A percentile compares a stretch with the other conserved stretches of the same genome.
phyloP scores from a whole-genome alignment of 2,329 filamentous ascomycete genomes.

The Graphilbum sp. region DNA sequence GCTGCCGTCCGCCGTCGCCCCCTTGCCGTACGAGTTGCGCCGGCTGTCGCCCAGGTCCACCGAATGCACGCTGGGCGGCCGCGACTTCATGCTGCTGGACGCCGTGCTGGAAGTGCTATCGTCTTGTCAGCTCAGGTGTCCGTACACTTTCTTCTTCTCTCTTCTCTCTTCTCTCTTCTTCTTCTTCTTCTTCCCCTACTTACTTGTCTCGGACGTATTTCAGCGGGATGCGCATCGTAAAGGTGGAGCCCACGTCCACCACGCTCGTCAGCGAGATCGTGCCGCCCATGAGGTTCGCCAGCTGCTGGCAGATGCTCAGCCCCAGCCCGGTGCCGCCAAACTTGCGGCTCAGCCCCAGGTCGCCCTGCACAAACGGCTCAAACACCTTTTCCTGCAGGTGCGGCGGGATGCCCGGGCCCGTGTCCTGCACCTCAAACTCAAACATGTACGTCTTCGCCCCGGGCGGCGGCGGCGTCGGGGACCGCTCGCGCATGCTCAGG shows the following conservation, averaged over 20 bases:
- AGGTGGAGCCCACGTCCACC: constrained; percentile 59
- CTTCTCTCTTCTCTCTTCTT: too few species aligned
- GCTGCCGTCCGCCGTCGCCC: constrained; percentile 15
- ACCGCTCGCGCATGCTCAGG: constrained; percentile 33
- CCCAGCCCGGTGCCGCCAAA: constrained; percentile 80
- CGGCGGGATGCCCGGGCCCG: constrained; percentile 68
- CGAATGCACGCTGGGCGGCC: constrained; percentile 29
- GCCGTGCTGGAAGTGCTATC: constrained; percentile 34
- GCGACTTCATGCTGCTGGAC: constrained; percentile 35
- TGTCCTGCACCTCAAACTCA: constrained; percentile 80
- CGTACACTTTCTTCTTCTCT: too few species aligned
- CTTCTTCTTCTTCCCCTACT: too few species aligned
- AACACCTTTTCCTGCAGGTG: constrained; percentile 71
- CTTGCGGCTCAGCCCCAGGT: constrained; percentile 74
- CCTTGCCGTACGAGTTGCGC: constrained; percentile 14
- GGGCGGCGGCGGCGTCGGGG: constrained; percentile 41
- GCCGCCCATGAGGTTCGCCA: constrained; percentile 71
- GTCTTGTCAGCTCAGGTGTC: too few species aligned
- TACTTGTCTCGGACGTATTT: constrained; percentile 56
- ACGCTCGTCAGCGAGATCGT: constrained; percentile 55
- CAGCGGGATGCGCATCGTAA: constrained; percentile 69
- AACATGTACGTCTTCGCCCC: constrained; percentile 55
- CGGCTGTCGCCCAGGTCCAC: constrained; percentile 20
- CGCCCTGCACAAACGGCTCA: constrained; percentile 89
- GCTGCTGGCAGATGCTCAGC: constrained; percentile 75